These are phyloP conservation scores for Talaromyces sp. DNA, from an alignment of 2,329 filamentous ascomycete species.

Conservation along the genomic window DNA sequence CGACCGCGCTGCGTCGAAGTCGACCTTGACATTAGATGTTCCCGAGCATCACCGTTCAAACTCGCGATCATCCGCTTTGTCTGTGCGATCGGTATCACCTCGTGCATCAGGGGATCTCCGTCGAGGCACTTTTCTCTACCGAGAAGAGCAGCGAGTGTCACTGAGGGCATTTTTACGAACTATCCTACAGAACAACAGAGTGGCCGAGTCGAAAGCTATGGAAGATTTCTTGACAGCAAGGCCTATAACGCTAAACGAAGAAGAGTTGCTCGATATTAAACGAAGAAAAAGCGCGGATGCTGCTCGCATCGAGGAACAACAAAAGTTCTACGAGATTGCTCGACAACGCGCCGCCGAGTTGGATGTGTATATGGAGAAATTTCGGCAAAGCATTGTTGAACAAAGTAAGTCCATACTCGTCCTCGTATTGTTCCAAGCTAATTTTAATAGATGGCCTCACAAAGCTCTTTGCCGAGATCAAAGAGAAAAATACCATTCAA, in stretches of 20 bases:
- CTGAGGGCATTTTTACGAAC: conserved; percentile 86
- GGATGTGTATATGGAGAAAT: conserved; percentile 94
- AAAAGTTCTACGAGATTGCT: conserved; percentile 92
- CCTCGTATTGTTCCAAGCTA: background rate
- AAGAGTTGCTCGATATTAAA: conserved; percentile 78
- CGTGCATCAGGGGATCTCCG: conserved; percentile 43
- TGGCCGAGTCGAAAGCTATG: conserved; percentile 79
- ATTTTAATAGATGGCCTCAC: conserved; percentile 68
- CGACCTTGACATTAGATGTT: conserved; percentile 25
- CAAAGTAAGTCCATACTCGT: conserved; percentile 58
- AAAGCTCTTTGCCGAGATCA: conserved; percentile 88
- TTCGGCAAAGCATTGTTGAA: conserved; percentile 65
- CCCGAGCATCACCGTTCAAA: conserved; percentile 29
- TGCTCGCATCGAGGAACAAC: conserved; percentile 86
- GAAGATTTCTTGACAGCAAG: conserved; percentile 73
- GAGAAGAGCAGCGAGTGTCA: conserved; percentile 88
- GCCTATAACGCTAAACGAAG: conserved; percentile 71
- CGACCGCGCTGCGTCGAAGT: conserved; percentile 13
- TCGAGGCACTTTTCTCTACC: conserved; percentile 63
- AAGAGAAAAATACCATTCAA: conserved; percentile 78
- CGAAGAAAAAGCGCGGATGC: conserved; percentile 79
- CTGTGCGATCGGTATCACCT: conserved; percentile 23
- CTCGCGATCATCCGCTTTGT: conserved; percentile 30
- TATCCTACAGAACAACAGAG: conserved; percentile 76
- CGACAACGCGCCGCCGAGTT: conserved; percentile 84